A percentile compares a stretch with the other conserved stretches of the same genome.
Evolutionary conservation across 2,329 filamentous ascomycete genomes (phyloP).

Genomic region (Monosporascus cannonballus): DNA sequence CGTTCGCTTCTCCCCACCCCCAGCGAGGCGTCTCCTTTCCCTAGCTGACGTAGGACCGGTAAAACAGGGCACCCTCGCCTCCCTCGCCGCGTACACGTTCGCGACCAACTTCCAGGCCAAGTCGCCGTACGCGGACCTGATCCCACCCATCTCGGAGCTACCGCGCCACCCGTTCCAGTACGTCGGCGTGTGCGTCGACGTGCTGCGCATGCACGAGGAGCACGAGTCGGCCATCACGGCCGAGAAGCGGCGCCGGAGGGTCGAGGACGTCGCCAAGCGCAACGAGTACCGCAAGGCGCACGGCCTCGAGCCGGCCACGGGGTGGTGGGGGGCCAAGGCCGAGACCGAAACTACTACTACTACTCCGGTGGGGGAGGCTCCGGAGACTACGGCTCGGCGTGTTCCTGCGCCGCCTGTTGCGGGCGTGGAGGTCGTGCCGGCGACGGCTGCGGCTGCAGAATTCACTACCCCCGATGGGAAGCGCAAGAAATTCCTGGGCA

Average conservation of each 20-base stretch:
- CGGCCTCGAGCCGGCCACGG: slow-evolving; percentile 54
- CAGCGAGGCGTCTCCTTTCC: neutral
- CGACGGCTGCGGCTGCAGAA: slow-evolving; percentile 12
- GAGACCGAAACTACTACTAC: slow-evolving; percentile 9
- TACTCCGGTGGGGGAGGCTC: slow-evolving; percentile 8
- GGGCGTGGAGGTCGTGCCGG: slow-evolving; percentile 8
- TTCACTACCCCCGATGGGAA: slow-evolving; percentile 25
- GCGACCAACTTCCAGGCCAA: slow-evolving; percentile 71
- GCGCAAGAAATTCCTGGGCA: slow-evolving; percentile 78
- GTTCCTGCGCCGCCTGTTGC: slow-evolving; percentile 10
- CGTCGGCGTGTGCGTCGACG: slow-evolving; percentile 58
- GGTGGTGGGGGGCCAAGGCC: slow-evolving; percentile 18
- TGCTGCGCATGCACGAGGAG: slow-evolving; percentile 70
- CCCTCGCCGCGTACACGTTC: slow-evolving; percentile 67
- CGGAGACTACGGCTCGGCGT: slow-evolving; percentile 7
- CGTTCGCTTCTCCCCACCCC: neutral
- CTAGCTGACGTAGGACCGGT: too few relatives aligned
- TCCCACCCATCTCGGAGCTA: slow-evolving; percentile 66
- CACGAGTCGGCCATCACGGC: slow-evolving; percentile 62
- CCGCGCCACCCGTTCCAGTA: slow-evolving; percentile 65
- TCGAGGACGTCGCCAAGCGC: slow-evolving; percentile 85
- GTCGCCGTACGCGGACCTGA: slow-evolving; percentile 73
- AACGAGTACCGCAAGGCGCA: slow-evolving; percentile 80
- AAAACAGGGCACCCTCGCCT: slow-evolving; percentile 55
- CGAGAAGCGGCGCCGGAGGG: slow-evolving; percentile 64